A percentile compares a stretch with the other conserved stretches of the same genome.
Conservation (phyloP, 306 rosid genomes). For the Dalbergia cultrata region DNA sequence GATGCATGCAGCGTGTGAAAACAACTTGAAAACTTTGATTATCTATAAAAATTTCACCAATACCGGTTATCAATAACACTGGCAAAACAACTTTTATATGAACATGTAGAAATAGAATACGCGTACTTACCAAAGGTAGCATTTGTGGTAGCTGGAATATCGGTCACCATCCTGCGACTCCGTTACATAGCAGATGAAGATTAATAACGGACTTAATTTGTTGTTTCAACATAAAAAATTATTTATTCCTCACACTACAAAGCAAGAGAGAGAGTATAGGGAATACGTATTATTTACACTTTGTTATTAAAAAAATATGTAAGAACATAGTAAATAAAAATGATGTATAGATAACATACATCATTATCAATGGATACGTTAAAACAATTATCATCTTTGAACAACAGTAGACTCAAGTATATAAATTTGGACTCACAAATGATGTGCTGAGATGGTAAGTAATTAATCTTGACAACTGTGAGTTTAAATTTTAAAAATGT, state of each 20-base stretch:
- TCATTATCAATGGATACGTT: background rate
- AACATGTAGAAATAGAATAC: background rate
- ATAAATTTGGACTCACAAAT: background rate
- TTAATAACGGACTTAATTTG: background rate
- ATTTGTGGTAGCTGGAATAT: conserved; percentile 59
- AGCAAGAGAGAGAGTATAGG: too few species aligned
- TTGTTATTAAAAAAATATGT: too few species aligned
- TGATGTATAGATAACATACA: too few species aligned
- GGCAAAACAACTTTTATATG: background rate
- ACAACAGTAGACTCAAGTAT: background rate
- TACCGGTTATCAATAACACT: background rate
- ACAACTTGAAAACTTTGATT: too few species aligned
- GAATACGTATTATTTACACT: too few species aligned
- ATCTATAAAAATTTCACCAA: background rate
- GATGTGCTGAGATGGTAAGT: background rate
- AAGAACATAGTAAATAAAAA: too few species aligned
- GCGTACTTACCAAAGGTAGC: conserved; percentile 49
- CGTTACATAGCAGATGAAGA: background rate
- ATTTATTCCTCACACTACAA: too few species aligned
- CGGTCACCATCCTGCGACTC: conserved; percentile 57
- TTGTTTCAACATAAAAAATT: background rate
- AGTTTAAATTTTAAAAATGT: background rate
- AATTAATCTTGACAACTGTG: background rate
- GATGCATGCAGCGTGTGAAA: background rate
- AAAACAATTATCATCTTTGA: background rate